phyloP scores from a whole-genome alignment of 2,329 filamentous ascomycete genomes.

The Claviceps cyperi region DNA sequence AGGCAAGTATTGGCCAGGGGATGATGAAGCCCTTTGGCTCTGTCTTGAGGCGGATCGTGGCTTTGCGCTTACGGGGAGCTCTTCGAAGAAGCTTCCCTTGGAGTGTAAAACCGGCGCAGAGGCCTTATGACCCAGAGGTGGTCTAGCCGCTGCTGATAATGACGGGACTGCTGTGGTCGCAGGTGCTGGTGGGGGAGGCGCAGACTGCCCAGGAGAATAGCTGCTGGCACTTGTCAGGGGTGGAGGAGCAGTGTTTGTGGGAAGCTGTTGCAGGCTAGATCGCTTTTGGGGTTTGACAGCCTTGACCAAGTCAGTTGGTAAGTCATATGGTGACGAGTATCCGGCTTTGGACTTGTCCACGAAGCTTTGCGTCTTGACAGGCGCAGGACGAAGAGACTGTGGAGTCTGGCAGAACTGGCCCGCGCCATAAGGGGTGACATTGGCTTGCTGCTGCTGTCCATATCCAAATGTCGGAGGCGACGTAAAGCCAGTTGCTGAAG shows the following conservation, averaged over 20 bases:
- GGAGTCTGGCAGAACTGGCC: slow-evolving; percentile 24
- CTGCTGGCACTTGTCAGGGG: slow-evolving; percentile 52
- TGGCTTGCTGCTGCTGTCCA: slow-evolving; percentile 10
- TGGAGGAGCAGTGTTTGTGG: slow-evolving; percentile 28
- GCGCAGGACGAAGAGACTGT: slow-evolving; percentile 25
- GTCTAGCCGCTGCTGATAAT: slow-evolving; percentile 1
- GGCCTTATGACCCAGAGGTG: slow-evolving; percentile 21
- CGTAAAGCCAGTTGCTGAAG: slow-evolving; percentile 2
- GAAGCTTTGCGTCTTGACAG: slow-evolving; percentile 63
- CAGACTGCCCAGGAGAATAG: slow-evolving; percentile 16
- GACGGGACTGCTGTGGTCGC: slow-evolving; percentile 6
- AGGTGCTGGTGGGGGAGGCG: slow-evolving; percentile 11
- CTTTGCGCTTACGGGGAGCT: slow-evolving; percentile 50
- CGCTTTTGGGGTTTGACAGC: slow-evolving; percentile 53
- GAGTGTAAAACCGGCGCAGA: slow-evolving; percentile 20
- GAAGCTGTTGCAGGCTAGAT: slow-evolving; percentile 40
- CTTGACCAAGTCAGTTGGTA: slow-evolving; percentile 65
- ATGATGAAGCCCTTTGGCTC: slow-evolving; percentile 24
- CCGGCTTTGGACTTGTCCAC: slow-evolving; percentile 80
- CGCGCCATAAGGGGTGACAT: slow-evolving; percentile 11
- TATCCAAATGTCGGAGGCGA: slow-evolving; percentile 10
- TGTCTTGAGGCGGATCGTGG: slow-evolving; percentile 47
- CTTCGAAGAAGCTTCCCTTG: slow-evolving; percentile 59
- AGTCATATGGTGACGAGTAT: slow-evolving; percentile 87
- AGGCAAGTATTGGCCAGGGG: slow-evolving; percentile 19